These are phyloP conservation scores for Oryza meridionalis DNA, from an alignment of 176 grass and related monocot species.

Conservation along the genomic window DNA sequence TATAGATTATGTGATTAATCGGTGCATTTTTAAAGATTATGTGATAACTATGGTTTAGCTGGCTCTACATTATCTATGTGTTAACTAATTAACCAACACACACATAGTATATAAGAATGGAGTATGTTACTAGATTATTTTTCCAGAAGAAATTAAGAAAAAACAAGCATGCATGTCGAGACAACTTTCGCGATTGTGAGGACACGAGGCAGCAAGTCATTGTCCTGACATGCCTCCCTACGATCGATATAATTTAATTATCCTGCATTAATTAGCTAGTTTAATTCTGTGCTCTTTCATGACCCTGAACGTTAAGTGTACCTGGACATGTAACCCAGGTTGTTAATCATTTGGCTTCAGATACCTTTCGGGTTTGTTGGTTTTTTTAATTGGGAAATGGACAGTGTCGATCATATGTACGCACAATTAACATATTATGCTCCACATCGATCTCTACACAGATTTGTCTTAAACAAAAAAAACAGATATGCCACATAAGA, in stretches of 20 bases:
- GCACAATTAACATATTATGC: background rate
- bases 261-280: background rate
- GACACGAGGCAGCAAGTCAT: slow-evolving; percentile 39
- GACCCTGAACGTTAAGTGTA: slow-evolving; percentile 21
- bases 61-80: background rate
- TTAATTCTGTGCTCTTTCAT: background rate
- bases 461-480: background rate
- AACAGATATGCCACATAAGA: background rate
- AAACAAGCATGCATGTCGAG: background rate
- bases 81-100: background rate
- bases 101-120: background rate
- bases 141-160: background rate
- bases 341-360: background rate
- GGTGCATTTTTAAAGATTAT: background rate
- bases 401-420: slow-evolving; percentile 2
- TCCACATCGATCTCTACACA: background rate
- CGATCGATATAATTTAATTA: background rate
- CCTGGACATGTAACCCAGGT: slow-evolving; percentile 35
- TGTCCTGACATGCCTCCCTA: slow-evolving; percentile 11
- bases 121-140: background rate
- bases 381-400: slow-evolving; percentile 30
- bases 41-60: background rate
- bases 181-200: slow-evolving; percentile 15
- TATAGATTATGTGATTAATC: background rate
- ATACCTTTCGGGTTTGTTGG: slow-evolving; percentile 37